Evolutionary conservation across 345 rosid genomes (phyloP), one percentile per base, ranked within the genome.

Genomic region (Laguncularia racemosa): DNA sequence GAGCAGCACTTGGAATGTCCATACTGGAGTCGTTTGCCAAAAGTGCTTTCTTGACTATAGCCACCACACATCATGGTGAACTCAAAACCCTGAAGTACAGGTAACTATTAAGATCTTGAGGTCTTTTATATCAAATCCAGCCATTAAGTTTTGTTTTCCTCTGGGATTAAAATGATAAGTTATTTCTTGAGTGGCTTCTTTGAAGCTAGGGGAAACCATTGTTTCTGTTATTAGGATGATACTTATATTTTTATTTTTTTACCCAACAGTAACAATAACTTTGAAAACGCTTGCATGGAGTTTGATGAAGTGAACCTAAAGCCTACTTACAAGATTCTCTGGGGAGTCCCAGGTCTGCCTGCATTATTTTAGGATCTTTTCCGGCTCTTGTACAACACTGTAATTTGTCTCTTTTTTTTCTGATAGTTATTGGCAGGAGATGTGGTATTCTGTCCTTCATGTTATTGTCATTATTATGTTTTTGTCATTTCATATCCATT

Each of bases 271-370:
- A 77, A 89, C 61, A 73, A 76, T 53, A 71, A 68, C 53, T 89
- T 92, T 50, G 98, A 92, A 73, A 89, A 92, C 75, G 96, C 98
- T 67, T 92, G 91, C 69, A 81, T 92, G 98, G 98, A 89, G 82
- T 92, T 89, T 57, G 96, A 89, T 74, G 95, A 89, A 65, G 82
- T 74, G 57, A 89, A 89, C 63, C 73, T 89, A 61, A 83, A 75
- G 71, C 98, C 98, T 54, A 92, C 98, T 61, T 89, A 81, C 77
- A 89, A 77, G 76, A 81, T 92, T 59, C 81, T 92, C 33, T 92
- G 96, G 98, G 98, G 98, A 67, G 80, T 92, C 68, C 98, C 98
- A 89, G 96, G 98, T 92, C 75, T 60, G 40, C 10, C 40, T 65
- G 54, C 49, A 44, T 55, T 52, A 58, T 59, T 21, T 16, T 16